Percentiles rank a stretch among this genome's conserved stretches.
Conservation (phyloP, 345 rosid species). For the Excoecaria agallocha region DNA sequence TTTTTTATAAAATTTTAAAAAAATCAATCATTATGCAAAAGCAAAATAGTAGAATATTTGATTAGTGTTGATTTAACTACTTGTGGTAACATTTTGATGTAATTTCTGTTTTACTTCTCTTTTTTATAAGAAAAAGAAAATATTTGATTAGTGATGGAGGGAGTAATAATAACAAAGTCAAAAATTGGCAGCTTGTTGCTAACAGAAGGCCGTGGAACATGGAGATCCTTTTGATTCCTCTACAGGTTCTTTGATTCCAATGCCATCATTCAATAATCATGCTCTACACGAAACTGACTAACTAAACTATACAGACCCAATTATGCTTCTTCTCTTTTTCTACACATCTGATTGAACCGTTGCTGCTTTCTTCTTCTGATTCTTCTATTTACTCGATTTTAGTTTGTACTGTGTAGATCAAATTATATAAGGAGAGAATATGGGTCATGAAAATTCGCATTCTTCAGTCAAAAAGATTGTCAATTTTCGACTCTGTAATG, state of each 20-base stretch:
- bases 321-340: neutral
- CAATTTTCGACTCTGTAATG: constrained; percentile 51
- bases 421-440: constrained; percentile 24
- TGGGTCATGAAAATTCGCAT: constrained; percentile 40
- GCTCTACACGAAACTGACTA: neutral
- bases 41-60: too few species aligned
- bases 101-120: too few species aligned
- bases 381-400: neutral
- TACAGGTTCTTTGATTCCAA: neutral
- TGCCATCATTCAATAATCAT: neutral
- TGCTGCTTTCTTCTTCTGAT: neutral
- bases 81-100: too few species aligned
- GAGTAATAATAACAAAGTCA: too few species aligned
- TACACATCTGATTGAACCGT: too few species aligned
- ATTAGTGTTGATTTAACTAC: too few species aligned
- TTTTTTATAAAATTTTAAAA: too few species aligned
- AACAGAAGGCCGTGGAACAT: neutral
- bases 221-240: neutral
- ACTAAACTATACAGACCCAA: neutral
- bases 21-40: too few species aligned
- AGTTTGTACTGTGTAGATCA: neutral
- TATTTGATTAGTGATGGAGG: too few species aligned
- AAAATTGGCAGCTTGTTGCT: too few species aligned
- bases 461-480: constrained; percentile 33
- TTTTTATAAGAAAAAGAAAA: too few species aligned